Evolutionary conservation across 2,329 filamentous ascomycete species (phyloP).

Genomic region (Clonostachys rosea): DNA sequence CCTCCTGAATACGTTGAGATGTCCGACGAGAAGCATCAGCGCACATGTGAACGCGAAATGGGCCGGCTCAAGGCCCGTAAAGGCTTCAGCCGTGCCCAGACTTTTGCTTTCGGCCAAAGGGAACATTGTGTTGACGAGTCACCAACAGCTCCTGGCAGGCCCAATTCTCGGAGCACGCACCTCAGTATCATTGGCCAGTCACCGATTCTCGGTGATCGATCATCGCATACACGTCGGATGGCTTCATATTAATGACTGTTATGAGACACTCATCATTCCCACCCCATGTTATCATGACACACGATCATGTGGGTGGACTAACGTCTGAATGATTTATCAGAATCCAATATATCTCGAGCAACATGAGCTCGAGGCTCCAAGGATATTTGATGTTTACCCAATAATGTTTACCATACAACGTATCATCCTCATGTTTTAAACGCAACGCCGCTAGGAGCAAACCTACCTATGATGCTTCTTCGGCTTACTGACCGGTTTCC

Average conservation of each 20-base stretch:
- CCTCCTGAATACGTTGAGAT: constrained; percentile 97
- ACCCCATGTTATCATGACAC: background rate
- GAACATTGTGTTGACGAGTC: constrained; percentile 50
- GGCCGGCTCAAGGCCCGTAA: constrained; percentile 87
- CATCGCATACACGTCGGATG: constrained; percentile 51
- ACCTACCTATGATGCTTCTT: too few species aligned
- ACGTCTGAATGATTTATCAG: too few species aligned
- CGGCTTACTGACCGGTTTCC: too few species aligned
- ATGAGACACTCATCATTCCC: background rate
- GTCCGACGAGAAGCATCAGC: constrained; percentile 86
- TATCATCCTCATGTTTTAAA: too few species aligned
- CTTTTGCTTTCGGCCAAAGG: constrained; percentile 88
- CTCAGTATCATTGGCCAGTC: constrained; percentile 34
- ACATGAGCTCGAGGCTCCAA: too few species aligned
- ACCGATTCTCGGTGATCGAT: constrained; percentile 43
- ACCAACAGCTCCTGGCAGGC: constrained; percentile 49
- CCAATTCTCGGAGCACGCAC: constrained; percentile 34
- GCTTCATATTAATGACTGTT: constrained; percentile 50
- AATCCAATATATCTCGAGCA: too few species aligned
- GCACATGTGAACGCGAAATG: constrained; percentile 91
- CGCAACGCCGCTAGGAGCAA: too few species aligned
- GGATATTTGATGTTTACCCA: too few species aligned
- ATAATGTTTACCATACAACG: too few species aligned
- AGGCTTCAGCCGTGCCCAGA: constrained; percentile 82
- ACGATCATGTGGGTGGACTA: background rate